Evolutionary conservation across 768 basidiomycete genomes (phyloP), one percentile per base, ranked within the genome.

Genomic region (Macrolepiota dolichaula): DNA sequence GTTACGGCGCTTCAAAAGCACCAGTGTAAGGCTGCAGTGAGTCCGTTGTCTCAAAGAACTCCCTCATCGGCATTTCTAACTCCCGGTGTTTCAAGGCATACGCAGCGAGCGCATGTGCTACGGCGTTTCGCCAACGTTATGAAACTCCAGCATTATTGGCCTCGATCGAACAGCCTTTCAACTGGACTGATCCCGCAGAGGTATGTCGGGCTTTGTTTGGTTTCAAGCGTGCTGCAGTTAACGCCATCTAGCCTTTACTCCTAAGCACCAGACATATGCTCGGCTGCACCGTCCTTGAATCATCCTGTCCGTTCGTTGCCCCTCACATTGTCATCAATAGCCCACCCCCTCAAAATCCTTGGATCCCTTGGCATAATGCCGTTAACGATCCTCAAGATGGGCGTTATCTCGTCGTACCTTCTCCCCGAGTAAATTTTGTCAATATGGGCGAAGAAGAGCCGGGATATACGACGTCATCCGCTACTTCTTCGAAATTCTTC

Each of bases 141-240:
- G 76, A 79, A 55, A 57, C 56, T 3, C 63, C 72, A 0, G 67
- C 67, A 5, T 70, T 72, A 64, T 57, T 75, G 19, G 65, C 63
- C 25, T 60, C 67, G 5, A 54, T 78, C 32, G 82, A 83, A 55
- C 69, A 66, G 47, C 71, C 76, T 5, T 84, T 77, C 66, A 59
- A 61, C 42, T 86, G 84, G 84, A 70, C 69, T 27, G 84, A 86
- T 68, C 79, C 81, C 50, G 84, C 80, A 32, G 76, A 80, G 71
- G 83, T 82, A 68, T 66, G 71, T 63, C 25, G 54, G 51, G 58
- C 13, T 47, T 9, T 4, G 19, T 35, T 38, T 40, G 42, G 11
- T 7, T 53, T n/a, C n/a, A n/a, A n/a, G n/a, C 15, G 19, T 44
- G 51, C 36, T 52, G 59, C 44, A 55, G 29, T 5, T 37, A 15